phyloP scores from a whole-genome alignment of 805 yeast genomes.

The Sugiyamaella boreocaroliniensis region DNA sequence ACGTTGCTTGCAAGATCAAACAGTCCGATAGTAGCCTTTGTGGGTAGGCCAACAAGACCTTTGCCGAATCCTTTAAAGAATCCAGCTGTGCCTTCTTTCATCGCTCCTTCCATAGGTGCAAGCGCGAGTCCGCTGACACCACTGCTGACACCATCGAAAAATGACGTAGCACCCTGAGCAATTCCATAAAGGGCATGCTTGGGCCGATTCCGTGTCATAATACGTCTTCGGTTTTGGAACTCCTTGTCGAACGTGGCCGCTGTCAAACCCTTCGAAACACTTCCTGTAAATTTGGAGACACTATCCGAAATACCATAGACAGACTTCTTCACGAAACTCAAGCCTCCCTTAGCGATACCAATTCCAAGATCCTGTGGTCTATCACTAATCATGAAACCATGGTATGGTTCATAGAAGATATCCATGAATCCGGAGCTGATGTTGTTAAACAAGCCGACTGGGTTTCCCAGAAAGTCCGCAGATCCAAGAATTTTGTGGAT shows the following conservation, averaged over 20 bases:
- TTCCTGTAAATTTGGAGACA: conserved; percentile 85
- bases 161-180: conserved; percentile 79
- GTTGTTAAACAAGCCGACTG: conserved; percentile 92
- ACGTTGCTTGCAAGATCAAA: conserved; percentile 89
- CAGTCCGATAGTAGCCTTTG: conserved; percentile 92
- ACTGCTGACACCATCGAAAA: conserved; percentile 77
- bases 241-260: conserved; percentile 81
- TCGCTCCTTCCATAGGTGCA: conserved; percentile 87
- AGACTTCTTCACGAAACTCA: conserved; percentile 88
- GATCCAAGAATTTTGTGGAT: conserved; percentile 89
- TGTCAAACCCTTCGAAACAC: conserved; percentile 88
- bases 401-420: conserved; percentile 94
- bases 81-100: conserved; percentile 83
- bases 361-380: conserved; percentile 94
- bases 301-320: conserved; percentile 94
- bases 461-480: conserved; percentile 94
- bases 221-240: conserved; percentile 68
- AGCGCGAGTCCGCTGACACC: conserved; percentile 87
- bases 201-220: conserved; percentile 68
- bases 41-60: conserved; percentile 92
- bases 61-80: conserved; percentile 90
- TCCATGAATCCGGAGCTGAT: conserved; percentile 93
- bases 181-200: conserved; percentile 80
- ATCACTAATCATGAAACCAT: conserved; percentile 89
- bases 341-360: conserved; percentile 91